Base-by-base conservation (phyloP, 2,329 filamentous ascomycete genomes). In the Monilinia laxa region DNA sequence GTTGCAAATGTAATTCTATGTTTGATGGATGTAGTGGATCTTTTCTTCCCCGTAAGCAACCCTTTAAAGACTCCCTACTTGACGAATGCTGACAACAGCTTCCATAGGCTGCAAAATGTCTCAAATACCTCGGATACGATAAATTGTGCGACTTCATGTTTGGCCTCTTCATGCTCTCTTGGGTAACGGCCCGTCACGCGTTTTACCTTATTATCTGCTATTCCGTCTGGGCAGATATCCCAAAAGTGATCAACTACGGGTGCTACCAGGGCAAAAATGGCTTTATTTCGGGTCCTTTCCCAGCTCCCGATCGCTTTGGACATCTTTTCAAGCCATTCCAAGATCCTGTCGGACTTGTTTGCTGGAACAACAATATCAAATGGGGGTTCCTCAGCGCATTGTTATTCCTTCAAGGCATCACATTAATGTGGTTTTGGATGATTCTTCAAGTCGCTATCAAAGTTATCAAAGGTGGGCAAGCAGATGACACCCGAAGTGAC, bases 1-100 rank as follows among this genome's bases (percentile, higher is more conserved):
- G 91, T 97, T 38, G 94, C 92, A 65, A 95, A 93, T 75, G 84
- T 96, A 58, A 92, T 98, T 68, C 82, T 99, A 62, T 90, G 92
- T 64, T 84, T 96, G 71, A 97, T 98, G 93, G 95, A 99, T 75
- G 84, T 96, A 63, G 92, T 96, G 57, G 95, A 98, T 76, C 84
- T 97, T 62, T 84, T 97, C 68, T 84, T 99, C 52, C 90, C 94
- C 55, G 92, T 97, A 82, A 53, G 40, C 47, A 56, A 14, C 6
- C 4, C 28, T 63, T 47, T 20, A 23, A 49, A 54, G 51, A 57
- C n/a, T 54, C 12, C 40, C 28, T 35, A 47, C 28, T 62, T 35
- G 16, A 64, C 40, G 31, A 65, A 69, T 59, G 42, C 64, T 65
- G 51, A 62, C 31, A 40, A 16, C 23, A n/a, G 31, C n/a, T 56